phyloP scores from a whole-genome alignment of 2,329 filamentous ascomycete species.

The Fusarium agapanthi region DNA sequence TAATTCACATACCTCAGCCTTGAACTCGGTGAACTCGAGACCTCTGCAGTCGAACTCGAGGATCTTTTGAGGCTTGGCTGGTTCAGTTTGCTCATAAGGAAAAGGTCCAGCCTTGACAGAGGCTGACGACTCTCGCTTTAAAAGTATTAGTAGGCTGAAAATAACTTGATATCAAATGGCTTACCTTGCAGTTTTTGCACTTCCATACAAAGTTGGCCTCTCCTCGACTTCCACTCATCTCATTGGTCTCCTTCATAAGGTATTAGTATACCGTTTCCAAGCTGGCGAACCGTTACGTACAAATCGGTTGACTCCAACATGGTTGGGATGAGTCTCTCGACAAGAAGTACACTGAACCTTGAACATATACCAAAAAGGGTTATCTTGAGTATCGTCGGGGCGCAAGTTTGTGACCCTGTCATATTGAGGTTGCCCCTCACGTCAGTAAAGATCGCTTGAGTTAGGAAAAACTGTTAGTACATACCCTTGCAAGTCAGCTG shows the following conservation, averaged over 20 bases:
- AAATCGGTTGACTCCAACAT: conserved; percentile 86
- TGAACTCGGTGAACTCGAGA: conserved; percentile 90
- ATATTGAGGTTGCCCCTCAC: conserved; percentile 26
- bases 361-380: conserved; percentile 96
- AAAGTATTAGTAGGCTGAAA: neutral
- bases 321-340: conserved; percentile 87
- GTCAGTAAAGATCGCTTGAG: conserved; percentile 25
- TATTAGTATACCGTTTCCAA: conserved; percentile 2
- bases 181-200: conserved; percentile 96
- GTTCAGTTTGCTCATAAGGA: conserved; percentile 75
- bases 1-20: conserved; percentile 73
- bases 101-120: conserved; percentile 79
- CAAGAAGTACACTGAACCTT: conserved; percentile 99
- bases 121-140: conserved; percentile 83
- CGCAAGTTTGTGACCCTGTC: conserved; percentile 87
- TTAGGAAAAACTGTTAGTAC: conserved; percentile 22
- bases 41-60: conserved; percentile 94
- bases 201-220: conserved; percentile 99
- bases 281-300: conserved; percentile 59
- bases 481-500: conserved; percentile 75
- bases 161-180: neutral
- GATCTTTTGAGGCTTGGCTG: conserved; percentile 79
- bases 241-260: conserved; percentile 76
- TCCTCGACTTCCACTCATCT: conserved; percentile 90
- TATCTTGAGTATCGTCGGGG: conserved; percentile 81